These are phyloP conservation scores for Colletotrichum liaoningense DNA, from an alignment of 2,329 filamentous ascomycete species.

Conservation along the genomic window DNA sequence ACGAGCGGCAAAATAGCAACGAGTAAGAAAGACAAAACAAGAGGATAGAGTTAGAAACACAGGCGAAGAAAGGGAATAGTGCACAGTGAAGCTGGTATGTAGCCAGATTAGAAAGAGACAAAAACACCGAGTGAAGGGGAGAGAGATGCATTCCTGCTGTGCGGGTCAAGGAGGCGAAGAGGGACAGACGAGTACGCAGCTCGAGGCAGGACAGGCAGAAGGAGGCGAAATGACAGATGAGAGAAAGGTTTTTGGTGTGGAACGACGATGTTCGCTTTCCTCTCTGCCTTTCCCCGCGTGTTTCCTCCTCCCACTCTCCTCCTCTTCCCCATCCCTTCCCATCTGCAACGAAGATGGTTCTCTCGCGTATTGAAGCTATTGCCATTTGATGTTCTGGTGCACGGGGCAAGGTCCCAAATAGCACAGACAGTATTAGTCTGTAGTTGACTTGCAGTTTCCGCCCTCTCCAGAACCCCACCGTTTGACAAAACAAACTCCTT, in stretches of 20 bases:
- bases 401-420: constrained; percentile 1
- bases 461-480: constrained; percentile 23
- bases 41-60: constrained; percentile 10
- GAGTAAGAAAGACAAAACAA: background rate
- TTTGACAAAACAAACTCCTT: constrained; percentile 22
- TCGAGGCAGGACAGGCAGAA: background rate
- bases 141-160: constrained; percentile 27
- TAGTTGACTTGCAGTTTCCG: constrained; percentile 8
- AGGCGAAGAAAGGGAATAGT: constrained; percentile 8
- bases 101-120: constrained; percentile 31
- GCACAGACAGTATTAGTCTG: background rate
- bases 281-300: background rate
- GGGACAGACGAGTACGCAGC: background rate
- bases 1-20: background rate
- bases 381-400: constrained; percentile 11
- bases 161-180: constrained; percentile 23
- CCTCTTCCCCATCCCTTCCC: background rate
- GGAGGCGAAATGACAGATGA: background rate
- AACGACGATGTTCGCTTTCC: background rate
- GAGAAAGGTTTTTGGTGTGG: background rate
- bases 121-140: constrained; percentile 14
- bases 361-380: constrained; percentile 26
- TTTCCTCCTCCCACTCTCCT: background rate
- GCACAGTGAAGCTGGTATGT: constrained; percentile 9
- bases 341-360: background rate